Conservation (phyloP, 2,329 filamentous ascomycete species). For the Exophiala aquamarina region DNA sequence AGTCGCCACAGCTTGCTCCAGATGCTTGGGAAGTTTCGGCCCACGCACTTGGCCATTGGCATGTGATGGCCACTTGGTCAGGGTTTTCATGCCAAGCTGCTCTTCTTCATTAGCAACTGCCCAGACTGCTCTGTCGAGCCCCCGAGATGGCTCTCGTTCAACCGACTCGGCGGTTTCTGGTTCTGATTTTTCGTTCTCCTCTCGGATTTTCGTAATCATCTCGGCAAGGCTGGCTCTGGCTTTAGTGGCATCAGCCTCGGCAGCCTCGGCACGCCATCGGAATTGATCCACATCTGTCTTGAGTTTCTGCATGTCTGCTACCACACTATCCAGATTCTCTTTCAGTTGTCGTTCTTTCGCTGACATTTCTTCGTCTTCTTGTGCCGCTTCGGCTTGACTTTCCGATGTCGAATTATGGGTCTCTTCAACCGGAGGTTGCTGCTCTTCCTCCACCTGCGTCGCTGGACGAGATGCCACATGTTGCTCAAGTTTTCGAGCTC, state of each 20-base stretch:
- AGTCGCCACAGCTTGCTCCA: constrained; percentile 37
- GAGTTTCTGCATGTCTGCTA: constrained; percentile 77
- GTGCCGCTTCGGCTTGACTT: constrained; percentile 30
- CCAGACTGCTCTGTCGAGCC: neutral
- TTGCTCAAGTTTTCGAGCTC: constrained; percentile 69
- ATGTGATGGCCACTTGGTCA: constrained; percentile 20
- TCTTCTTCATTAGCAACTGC: neutral
- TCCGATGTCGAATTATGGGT: constrained; percentile 11
- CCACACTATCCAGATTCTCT: constrained; percentile 71
- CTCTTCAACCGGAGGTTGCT: constrained; percentile 26
- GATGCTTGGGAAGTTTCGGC: constrained; percentile 39
- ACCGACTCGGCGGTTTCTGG: neutral
- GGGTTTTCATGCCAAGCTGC: constrained; percentile 1
- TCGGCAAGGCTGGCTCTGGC: constrained; percentile 76
- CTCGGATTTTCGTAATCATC: constrained; percentile 81
- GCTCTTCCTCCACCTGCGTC: constrained; percentile 33
- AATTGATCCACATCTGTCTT: constrained; percentile 77
- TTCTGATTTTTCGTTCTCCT: constrained; percentile 45
- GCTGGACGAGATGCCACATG: constrained; percentile 49
- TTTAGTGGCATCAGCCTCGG: constrained; percentile 73
- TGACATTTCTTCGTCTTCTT: constrained; percentile 41
- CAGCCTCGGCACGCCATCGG: constrained; percentile 73
- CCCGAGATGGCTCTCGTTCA: neutral
- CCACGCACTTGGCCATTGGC: constrained; percentile 50
- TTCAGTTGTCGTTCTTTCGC: constrained; percentile 57